Conservation (phyloP, 257 asterid species). For the Solanum pimpinellifolium region DNA sequence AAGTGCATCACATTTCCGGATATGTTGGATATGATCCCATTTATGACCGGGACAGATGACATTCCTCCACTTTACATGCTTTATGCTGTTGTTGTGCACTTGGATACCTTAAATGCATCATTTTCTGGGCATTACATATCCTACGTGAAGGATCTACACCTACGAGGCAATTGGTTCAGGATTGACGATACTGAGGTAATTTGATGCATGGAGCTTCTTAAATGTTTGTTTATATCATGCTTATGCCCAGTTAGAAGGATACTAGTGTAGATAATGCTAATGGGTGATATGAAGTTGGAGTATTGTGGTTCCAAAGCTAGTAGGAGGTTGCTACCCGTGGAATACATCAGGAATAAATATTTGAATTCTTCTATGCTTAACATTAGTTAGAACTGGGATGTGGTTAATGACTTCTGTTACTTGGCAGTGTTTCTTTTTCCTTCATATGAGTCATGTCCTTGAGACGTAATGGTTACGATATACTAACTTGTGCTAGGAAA, state of each 20-base stretch:
- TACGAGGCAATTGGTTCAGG: conserved; percentile 68
- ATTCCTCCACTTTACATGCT: conserved; percentile 73
- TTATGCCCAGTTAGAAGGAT: neutral
- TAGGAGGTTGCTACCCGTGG: neutral
- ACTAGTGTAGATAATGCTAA: neutral
- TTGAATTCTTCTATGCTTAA: neutral
- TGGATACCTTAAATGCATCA: conserved; percentile 62
- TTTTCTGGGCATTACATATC: conserved; percentile 77
- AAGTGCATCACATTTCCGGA: conserved; percentile 79
- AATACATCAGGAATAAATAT: neutral
- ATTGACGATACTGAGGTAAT: conserved; percentile 77
- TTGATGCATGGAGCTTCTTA: neutral
- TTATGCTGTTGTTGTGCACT: conserved; percentile 75
- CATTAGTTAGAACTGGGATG: neutral
- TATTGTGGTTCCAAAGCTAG: neutral
- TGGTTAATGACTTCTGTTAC: neutral
- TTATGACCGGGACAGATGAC: conserved; percentile 72
- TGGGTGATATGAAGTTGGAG: neutral
- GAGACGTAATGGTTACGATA: neutral
- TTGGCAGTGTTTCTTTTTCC: neutral
- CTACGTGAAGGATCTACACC: conserved; percentile 61
- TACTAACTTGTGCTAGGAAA: neutral
- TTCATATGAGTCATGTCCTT: neutral
- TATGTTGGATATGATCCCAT: conserved; percentile 70
- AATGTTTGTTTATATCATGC: neutral